Conservation (phyloP, 169 alveolate genomes). For the Plasmodium fragile region DNA sequence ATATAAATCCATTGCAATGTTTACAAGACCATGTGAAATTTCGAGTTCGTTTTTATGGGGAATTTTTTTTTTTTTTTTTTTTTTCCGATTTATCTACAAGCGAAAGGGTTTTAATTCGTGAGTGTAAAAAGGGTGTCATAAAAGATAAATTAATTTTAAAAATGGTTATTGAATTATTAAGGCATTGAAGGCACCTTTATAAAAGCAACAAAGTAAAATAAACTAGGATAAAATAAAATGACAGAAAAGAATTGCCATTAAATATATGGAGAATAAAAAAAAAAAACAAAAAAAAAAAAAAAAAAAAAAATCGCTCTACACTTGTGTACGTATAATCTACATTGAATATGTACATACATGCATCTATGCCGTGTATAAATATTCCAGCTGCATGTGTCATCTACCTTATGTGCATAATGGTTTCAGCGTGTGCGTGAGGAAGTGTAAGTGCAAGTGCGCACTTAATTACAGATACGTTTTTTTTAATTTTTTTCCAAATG, state of each 20-base stretch:
- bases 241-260: neutral
- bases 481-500: neutral
- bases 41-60: neutral
- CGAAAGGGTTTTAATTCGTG: neutral
- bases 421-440: neutral
- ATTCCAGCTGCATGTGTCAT: neutral
- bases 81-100: constrained; percentile 10
- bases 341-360: neutral
- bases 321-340: constrained; percentile 9
- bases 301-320: neutral
- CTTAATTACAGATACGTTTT: neutral
- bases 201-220: neutral
- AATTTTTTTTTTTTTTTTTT: constrained; percentile 8
- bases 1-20: constrained; percentile 30
- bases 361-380: neutral
- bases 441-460: neutral
- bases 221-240: neutral
- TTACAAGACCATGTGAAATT: constrained; percentile 21
- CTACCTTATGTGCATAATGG: neutral
- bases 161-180: neutral
- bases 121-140: neutral
- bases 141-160: neutral
- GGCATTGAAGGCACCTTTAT: neutral
- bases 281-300: neutral
- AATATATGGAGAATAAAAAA: constrained; percentile 2